Base-by-base conservation (phyloP, 805 yeast species). In the Yarrowia sp. region DNA sequence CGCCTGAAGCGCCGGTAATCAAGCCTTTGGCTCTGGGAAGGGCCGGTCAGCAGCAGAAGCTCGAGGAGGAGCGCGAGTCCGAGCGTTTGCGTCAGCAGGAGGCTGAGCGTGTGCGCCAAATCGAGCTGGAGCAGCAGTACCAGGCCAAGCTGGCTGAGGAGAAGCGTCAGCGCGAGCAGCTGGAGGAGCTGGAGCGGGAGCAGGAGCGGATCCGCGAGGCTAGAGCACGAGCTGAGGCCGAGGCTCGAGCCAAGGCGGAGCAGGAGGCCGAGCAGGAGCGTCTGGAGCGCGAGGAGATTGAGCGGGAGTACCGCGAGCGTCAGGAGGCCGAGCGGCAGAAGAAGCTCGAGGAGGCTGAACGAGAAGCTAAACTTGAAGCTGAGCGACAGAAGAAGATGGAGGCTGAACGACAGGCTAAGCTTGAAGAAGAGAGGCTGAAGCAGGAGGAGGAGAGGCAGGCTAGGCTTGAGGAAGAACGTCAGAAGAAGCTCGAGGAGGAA, bases 131-230 rank as follows among this genome's bases (percentile, higher is more conserved):
- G 22, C 10, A 21, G 6, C 24, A 46, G 25, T 46, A n/a, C 22
- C 19, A 22, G 31, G 47, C 47, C 21, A 16, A 41, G 38, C 38
- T 31, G 14, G 38, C 27, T 2, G 53, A 46, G 32, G 53, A 47
- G 49, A 29, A 21, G 21, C 46, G 24, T 13, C 18, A 35, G 31
- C 16, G 68, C 4, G 65, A 67, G 61, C 47, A n/a, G n/a, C n/a
- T n/a, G 29, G 29, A 27, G 29, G 29, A 27, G 29, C 29, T 27
- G 29, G 25, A 35, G 31, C 22, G 68, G 6, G 65, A 67, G 62
- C 47, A 66, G 29, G 64, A 65, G 56, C 62, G 65, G 16, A 19
- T 63, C 14, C 60, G 49, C 18, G 49, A 42, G 46, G 46, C 46
- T 8, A 18, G 46, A 9, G 22, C 6, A 2, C 24, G 42, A 6